A percentile compares a stretch with the other conserved stretches of the same genome.
Conservation (phyloP, 257 asterid genomes). For the Nicotiana undulata region DNA sequence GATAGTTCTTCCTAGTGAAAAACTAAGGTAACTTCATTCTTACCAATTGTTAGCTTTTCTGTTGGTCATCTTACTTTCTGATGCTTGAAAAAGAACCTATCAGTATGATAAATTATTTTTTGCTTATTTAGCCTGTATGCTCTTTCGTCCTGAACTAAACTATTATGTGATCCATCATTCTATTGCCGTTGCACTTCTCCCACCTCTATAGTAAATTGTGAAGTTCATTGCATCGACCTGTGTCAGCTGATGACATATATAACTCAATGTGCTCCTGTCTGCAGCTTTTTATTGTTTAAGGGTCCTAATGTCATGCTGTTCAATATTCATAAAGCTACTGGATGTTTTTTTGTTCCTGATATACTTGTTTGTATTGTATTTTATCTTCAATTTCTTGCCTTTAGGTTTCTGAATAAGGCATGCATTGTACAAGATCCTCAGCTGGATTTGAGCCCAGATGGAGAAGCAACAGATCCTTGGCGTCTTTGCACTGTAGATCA, state of each 20-base stretch:
- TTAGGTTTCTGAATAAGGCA: conserved; percentile 68
- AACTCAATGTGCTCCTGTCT: background rate
- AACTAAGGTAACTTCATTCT: conserved; percentile 33
- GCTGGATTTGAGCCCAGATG: conserved; percentile 31
- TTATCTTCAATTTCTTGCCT: background rate
- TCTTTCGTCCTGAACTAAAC: background rate
- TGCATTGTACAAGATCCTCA: conserved; percentile 43
- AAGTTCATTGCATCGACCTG: background rate
- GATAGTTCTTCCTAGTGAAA: conserved; percentile 36
- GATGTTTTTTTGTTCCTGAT: background rate
- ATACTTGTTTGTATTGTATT: background rate
- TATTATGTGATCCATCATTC: background rate
- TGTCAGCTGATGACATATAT: background rate
- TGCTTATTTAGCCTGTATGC: background rate
- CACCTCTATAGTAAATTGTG: background rate
- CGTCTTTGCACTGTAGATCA: conserved; percentile 61
- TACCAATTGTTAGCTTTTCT: background rate
- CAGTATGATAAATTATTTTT: background rate
- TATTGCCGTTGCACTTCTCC: background rate
- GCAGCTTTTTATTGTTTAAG: background rate
- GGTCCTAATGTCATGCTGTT: background rate
- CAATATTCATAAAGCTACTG: background rate
- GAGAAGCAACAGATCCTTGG: conserved; percentile 42
- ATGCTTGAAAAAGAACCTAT: background rate
- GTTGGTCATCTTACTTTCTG: background rate